Evolutionary conservation across 345 rosid genomes (phyloP).

Genomic region (Eucalyptus decipiens): DNA sequence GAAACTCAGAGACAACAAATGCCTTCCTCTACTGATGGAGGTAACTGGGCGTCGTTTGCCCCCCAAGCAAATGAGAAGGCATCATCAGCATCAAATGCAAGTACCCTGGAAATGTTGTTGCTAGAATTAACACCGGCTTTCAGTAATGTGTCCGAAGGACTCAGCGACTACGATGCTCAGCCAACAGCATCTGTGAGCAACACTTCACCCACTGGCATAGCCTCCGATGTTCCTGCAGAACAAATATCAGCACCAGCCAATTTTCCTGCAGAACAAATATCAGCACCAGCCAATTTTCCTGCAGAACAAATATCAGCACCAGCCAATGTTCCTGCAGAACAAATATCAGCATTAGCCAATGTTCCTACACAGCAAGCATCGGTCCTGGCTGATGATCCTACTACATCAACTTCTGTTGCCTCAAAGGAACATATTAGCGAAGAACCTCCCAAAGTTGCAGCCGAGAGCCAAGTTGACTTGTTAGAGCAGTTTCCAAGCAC

Average conservation of each 20-base stretch:
- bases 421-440: conserved; percentile 3
- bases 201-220: background rate
- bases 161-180: background rate
- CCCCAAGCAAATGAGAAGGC: conserved; percentile 9
- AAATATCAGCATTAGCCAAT: too few species aligned
- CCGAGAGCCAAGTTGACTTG: background rate
- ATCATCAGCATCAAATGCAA: conserved; percentile 18
- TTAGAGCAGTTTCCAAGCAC: background rate
- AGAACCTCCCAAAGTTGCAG: background rate
- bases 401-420: conserved; percentile 3
- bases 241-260: too few species aligned
- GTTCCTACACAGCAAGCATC: background rate
- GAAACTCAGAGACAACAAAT: background rate
- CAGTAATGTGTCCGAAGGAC: background rate
- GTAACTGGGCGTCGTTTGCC: conserved; percentile 7
- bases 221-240: background rate
- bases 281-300: background rate
- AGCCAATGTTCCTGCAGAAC: background rate
- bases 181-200: background rate
- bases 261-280: background rate
- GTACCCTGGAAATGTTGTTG: conserved; percentile 48
- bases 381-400: background rate
- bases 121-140: conserved; percentile 32
- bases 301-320: too few species aligned
- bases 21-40: conserved; percentile 6